Conservation (phyloP, 2,329 filamentous ascomycete genomes). For the Pseudopithomyces chartarum region DNA sequence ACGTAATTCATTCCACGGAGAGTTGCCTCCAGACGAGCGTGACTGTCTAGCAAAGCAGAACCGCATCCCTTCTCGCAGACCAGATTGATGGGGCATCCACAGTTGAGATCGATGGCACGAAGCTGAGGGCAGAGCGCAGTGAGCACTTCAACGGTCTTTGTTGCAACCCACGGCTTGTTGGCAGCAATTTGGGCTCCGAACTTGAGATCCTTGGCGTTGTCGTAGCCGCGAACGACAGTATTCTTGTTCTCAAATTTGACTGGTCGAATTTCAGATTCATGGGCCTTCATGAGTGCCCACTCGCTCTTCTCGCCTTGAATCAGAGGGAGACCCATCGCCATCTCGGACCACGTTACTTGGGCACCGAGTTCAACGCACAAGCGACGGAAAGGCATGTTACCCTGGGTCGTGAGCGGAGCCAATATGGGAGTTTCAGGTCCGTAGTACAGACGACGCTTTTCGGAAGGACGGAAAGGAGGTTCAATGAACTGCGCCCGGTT, state of each 20-base stretch:
- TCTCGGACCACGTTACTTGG: slow-evolving; percentile 95
- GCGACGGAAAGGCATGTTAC: slow-evolving; percentile 91
- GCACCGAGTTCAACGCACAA: slow-evolving; percentile 88
- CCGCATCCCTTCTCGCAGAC: slow-evolving; percentile 88
- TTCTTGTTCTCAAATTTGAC: slow-evolving; percentile 67
- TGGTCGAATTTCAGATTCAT: slow-evolving; percentile 77
- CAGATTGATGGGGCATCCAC: slow-evolving; percentile 94
- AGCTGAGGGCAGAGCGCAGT: slow-evolving; percentile 78
- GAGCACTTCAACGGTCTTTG: slow-evolving; percentile 85
- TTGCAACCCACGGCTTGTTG: slow-evolving; percentile 87
- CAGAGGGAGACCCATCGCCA: slow-evolving; percentile 90
- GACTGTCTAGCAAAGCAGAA: slow-evolving; percentile 87
- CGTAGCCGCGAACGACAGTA: slow-evolving; percentile 73
- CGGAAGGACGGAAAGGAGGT: slow-evolving; percentile 84
- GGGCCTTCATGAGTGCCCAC: slow-evolving; percentile 93
- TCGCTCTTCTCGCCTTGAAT: slow-evolving; percentile 89
- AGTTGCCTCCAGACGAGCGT: slow-evolving; percentile 89
- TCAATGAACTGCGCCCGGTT: slow-evolving; percentile 82
- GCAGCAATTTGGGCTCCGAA: slow-evolving; percentile 94
- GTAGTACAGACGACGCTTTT: slow-evolving; percentile 94
- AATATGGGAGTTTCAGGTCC: slow-evolving; percentile 89
- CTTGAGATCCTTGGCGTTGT: slow-evolving; percentile 79
- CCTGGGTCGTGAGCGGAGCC: slow-evolving; percentile 95
- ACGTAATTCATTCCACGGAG: slow-evolving; percentile 95
- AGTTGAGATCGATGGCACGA: slow-evolving; percentile 93